Evolutionary conservation across 495 filamentous ascomycete species (phyloP).

Genomic region (Lophiotrema nucula): DNA sequence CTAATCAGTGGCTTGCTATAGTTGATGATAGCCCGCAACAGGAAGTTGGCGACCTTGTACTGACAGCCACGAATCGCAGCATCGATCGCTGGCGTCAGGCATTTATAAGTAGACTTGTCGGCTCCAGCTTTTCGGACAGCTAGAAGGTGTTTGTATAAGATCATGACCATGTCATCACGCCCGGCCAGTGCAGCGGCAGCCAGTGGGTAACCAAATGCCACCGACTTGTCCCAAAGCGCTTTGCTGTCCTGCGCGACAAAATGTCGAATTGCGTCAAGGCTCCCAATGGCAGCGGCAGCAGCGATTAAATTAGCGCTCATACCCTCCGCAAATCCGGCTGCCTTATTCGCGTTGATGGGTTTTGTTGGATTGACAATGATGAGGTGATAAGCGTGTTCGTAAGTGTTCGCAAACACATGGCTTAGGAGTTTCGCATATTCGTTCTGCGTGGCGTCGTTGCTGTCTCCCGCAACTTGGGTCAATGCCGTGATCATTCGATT

Average conservation of each 20-base stretch:
- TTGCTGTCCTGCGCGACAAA: background rate
- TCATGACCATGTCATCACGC: background rate
- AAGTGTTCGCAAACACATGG: background rate
- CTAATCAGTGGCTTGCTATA: background rate
- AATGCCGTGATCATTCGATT: background rate
- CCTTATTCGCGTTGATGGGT: background rate
- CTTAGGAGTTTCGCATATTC: background rate
- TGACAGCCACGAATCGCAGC: background rate
- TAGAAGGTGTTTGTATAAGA: background rate
- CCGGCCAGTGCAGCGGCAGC: background rate
- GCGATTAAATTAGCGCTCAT: background rate
- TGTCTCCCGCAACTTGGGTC: background rate
- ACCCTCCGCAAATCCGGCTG: background rate
- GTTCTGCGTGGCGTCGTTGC: background rate
- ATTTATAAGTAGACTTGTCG: no score
- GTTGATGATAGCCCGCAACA: background rate
- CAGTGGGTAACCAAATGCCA: background rate
- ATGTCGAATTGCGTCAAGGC: background rate
- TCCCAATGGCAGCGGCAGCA: background rate
- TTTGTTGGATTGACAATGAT: background rate
- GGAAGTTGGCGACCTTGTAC: background rate
- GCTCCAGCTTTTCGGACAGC: no score
- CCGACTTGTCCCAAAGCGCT: background rate
- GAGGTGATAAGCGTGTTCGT: background rate
- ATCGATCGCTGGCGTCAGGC: background rate